Evolutionary conservation across 345 rosid species (phyloP).

Genomic region (Corymbia maculata): DNA sequence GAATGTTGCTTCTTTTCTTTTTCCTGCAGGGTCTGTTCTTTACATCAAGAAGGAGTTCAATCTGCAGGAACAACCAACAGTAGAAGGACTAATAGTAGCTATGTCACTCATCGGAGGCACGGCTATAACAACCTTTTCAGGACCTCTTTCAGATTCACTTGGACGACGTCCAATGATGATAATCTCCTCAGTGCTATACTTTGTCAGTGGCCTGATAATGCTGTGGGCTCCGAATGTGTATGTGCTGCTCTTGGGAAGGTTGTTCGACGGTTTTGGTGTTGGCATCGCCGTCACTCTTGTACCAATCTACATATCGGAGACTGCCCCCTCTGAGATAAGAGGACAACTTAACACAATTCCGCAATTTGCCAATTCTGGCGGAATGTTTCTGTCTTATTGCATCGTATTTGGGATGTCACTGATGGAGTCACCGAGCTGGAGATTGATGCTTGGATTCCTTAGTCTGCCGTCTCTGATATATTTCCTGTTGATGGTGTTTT

Average conservation of each 20-base stretch:
- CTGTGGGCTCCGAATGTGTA: conserved; percentile 29
- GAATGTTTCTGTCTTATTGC: conserved; percentile 30
- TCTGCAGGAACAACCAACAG: conserved; percentile 16
- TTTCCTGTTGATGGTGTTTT: conserved; percentile 9
- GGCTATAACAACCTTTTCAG: conserved; percentile 16
- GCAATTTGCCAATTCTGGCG: conserved; percentile 23
- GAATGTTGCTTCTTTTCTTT: not conserved
- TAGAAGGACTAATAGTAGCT: conserved; percentile 34
- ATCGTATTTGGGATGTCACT: conserved; percentile 28
- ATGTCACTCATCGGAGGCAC: conserved; percentile 25
- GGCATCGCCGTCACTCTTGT: conserved; percentile 23
- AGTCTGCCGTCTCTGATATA: conserved; percentile 15
- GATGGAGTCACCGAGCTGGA: conserved; percentile 26
- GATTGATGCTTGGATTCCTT: conserved; percentile 31
- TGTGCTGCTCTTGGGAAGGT: conserved; percentile 25
- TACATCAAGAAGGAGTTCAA: conserved; percentile 31
- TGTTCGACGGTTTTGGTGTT: conserved; percentile 20
- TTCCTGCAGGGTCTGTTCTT: conserved; percentile 19
- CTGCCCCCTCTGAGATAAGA: conserved; percentile 30
- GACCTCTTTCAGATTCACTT: conserved; percentile 16
- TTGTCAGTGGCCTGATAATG: conserved; percentile 17
- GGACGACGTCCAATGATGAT: conserved; percentile 32
- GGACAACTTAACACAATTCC: conserved; percentile 30
- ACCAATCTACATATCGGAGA: conserved; percentile 33
- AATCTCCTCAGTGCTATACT: conserved; percentile 16